Evolutionary conservation across 163 green algal species (phyloP).

Genomic region (Chlamydomonas reinhardtii): DNA sequence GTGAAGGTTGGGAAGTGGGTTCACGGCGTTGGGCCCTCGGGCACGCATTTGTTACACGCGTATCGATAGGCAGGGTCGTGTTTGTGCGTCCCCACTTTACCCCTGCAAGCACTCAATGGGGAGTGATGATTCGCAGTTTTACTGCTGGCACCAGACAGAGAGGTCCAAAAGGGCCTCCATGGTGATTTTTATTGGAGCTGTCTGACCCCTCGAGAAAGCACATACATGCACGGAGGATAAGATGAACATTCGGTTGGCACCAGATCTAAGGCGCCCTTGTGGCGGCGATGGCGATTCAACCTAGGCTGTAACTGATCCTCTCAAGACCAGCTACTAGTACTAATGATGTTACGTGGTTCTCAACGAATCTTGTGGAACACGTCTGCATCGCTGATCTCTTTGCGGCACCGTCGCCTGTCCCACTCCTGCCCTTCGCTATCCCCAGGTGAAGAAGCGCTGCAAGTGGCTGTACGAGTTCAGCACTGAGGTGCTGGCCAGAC

Average conservation of each 20-base stretch:
- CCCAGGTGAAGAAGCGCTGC: constrained; percentile 49
- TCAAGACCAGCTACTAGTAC: not conserved
- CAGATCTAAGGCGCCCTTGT: constrained; percentile 32
- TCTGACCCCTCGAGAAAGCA: constrained; percentile 29
- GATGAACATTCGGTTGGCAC: constrained; percentile 49
- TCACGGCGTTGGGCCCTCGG: no score
- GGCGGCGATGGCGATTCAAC: constrained; percentile 4
- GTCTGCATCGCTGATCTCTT: no score
- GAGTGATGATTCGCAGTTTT: constrained; percentile 25
- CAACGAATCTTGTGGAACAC: no score
- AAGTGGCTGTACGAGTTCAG: constrained; percentile 79
- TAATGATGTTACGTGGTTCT: no score
- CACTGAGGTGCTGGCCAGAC: constrained; percentile 57
- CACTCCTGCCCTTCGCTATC: no score
- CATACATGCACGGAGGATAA: constrained; percentile 1
- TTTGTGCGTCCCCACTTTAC: no score
- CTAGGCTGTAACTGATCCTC: constrained; percentile 46
- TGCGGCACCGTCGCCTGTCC: no score
- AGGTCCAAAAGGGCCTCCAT: not conserved
- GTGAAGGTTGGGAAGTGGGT: no score
- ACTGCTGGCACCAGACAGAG: constrained; percentile 46
- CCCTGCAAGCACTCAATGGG: not conserved
- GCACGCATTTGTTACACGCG: no score
- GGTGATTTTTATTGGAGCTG: constrained; percentile 52
- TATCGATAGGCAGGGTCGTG: no score